phyloP scores from a whole-genome alignment of 805 yeast genomes.

The Candida sanyiensis region DNA sequence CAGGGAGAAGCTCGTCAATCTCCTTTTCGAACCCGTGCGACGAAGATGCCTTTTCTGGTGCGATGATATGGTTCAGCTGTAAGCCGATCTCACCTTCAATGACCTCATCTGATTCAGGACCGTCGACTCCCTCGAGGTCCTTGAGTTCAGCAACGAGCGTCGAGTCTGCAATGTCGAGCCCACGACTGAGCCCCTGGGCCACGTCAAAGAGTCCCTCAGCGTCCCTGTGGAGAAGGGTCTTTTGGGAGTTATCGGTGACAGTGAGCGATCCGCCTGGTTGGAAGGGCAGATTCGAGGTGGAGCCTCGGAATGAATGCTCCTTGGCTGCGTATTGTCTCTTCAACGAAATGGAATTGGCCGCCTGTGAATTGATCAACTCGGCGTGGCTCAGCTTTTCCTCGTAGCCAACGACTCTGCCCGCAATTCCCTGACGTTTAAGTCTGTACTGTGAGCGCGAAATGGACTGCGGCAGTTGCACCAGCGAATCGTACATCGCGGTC shows the following conservation, averaged over 20 bases:
- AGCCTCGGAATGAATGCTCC: constrained; percentile 60
- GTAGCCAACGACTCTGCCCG: constrained; percentile 59
- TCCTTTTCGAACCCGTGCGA: constrained; percentile 29
- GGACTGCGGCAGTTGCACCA: constrained; percentile 54
- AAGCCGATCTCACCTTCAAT: background rate
- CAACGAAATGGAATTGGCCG: constrained; percentile 68
- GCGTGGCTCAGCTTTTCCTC: constrained; percentile 54
- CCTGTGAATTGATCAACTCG: constrained; percentile 41
- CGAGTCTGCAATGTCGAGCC: constrained; percentile 34
- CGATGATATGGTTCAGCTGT: too few relatives aligned
- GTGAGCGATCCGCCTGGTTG: constrained; percentile 75
- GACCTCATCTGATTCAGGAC: constrained; percentile 26
- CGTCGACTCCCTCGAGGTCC: constrained; percentile 23
- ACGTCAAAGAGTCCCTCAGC: constrained; percentile 70
- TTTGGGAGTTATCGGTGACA: constrained; percentile 30
- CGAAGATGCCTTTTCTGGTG: too few relatives aligned
- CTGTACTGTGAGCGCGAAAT: constrained; percentile 59
- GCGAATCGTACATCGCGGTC: constrained; percentile 23
- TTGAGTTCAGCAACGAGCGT: constrained; percentile 10
- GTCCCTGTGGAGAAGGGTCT: constrained; percentile 53
- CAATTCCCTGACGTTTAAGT: constrained; percentile 69
- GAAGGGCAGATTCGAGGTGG: constrained; percentile 75
- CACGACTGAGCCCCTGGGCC: constrained; percentile 79
- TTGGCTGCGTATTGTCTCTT: constrained; percentile 61
- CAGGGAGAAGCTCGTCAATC: constrained; percentile 46